Evolutionary conservation across 2,329 filamentous ascomycete species (phyloP), one percentile per base, ranked within the genome.

Genomic region (Elsinoe necatrix): DNA sequence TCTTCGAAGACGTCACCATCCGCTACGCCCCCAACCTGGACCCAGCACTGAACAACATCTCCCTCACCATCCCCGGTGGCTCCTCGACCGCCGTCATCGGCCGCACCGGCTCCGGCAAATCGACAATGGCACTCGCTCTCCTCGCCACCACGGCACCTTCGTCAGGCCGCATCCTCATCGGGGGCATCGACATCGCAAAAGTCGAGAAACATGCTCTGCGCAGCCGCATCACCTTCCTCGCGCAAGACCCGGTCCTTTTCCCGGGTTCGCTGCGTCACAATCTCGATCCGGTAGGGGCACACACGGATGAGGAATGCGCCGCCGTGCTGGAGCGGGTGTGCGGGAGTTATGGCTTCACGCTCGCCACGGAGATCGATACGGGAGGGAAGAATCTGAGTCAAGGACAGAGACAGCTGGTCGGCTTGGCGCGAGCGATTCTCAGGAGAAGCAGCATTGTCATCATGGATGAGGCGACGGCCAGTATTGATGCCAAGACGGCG

Each of bases 31-130:
- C 86, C 0, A 80, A 86, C 58, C 80, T 95, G 0, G 86, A 90
- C 0, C 84, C 86, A 0, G 86, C 89, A 0, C 72, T 95, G 0
- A 73, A 76, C 6, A 75, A 84, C 43, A 76, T 95, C 25, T 82
- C 80, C 0, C 83, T 95, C 59, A 80, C 77, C 1, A 89, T 95
- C 54, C 86, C 87, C 18, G 86, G 85, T 0, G 87, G 89, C 0
- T 85, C 87, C 55, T 85, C 86, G 52, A 87, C 87, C 0, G 89
- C 88, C 0, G 78, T 95, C 18, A 86, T 91, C 9, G 89, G 89
- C 1, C 82, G 89, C 8, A 95, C 89, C 0, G 84, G 87, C 0
- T 89, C 86, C 3, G 89, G 89, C 2, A 95, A 95, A 70, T 89
- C 85, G 52, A 95, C 89, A 0, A 78, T 92, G 1, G 82, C 82